Base-by-base conservation (phyloP, 441 rosid species). In the Pelargonium fulgidum region DNA sequence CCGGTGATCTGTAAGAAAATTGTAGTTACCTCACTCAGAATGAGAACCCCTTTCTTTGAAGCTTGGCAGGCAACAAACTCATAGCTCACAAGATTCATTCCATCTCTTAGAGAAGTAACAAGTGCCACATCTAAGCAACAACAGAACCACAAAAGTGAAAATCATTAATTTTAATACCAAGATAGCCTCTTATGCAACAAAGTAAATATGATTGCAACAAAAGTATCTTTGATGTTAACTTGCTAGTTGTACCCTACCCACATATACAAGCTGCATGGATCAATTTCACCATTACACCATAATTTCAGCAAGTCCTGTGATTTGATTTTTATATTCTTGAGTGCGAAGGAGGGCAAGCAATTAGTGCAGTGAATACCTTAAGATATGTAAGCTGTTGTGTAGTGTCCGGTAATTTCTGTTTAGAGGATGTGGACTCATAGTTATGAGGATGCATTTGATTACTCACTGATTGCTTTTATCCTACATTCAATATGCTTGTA, bases 1-100 rank as follows among this genome's bases (percentile, higher is more conserved):
- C 1, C 7, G 41, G 41, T 36, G 41, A 36, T 36, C 41, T 36
- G 41, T 36, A 36, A 36, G 48, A 69, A 44, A 44, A 11, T 11
- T 66, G 73, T 58, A 65, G 70, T 86, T 89, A 95, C 98, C 82
- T 95, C 98, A 76, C 99, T 95, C 74, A 95, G 98, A 82, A 95
- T 92, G 71, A 95, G 97, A 80, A 95, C 99, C 39, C 99, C 99
- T 79, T 92, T 92, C 86, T 95, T 95, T 17, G 85, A 82, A 66
- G 84, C 99, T 82, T 95, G 99, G 84, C 99, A 95, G 66, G 99
- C 97, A 70, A 95, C 99, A 81, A 95, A 95, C 77, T 95, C 99
- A 68, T 90, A 95, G 76, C 98, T 94, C 70, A 94, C 99, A 76
- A 94, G 98, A 82, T 94, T 94, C 99, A 94, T 92, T 75, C 99